Conservation (phyloP, 352 stramenopile species). For the Globisporangium spinosum region DNA sequence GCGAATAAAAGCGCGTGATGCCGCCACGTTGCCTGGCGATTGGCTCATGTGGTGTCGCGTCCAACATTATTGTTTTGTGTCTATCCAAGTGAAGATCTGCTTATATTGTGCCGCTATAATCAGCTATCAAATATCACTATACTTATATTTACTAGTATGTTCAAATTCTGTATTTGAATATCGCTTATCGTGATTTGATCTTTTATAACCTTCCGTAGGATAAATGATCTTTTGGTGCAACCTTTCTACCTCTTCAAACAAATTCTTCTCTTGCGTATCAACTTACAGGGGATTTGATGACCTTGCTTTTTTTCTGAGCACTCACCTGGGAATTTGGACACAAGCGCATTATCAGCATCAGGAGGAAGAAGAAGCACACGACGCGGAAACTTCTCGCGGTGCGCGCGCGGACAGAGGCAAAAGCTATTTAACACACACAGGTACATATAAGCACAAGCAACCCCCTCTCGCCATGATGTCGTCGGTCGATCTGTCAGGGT, state of each 20-base stretch:
- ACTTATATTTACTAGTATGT: too few species aligned
- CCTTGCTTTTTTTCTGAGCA: not conserved
- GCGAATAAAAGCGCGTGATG: not conserved
- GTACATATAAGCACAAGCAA: not conserved
- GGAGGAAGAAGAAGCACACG: not conserved
- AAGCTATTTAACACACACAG: not conserved
- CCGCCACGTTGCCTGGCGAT: not conserved
- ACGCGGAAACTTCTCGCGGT: slow-evolving; percentile 10
- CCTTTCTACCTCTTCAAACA: slow-evolving; percentile 4
- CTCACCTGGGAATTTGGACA: slow-evolving; percentile 2
- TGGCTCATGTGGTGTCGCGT: not conserved
- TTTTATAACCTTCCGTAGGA: not conserved
- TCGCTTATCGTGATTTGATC: not conserved
- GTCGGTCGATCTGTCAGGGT: slow-evolving; percentile 14
- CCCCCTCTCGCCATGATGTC: slow-evolving; percentile 10
- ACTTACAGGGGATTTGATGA: slow-evolving; percentile 1
- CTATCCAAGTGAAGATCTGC: not conserved
- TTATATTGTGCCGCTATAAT: not conserved
- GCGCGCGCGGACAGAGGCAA: not conserved
- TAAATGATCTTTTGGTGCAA: slow-evolving; percentile 2
- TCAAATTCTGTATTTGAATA: not conserved
- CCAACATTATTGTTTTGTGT: not conserved
- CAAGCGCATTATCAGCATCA: not conserved
- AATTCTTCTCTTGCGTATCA: slow-evolving; percentile 11
- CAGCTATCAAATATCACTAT: not conserved